Percentiles rank a stretch among this genome's conserved stretches.
Conservation (phyloP, 2,329 filamentous ascomycete genomes). For the Xylariales sp. region DNA sequence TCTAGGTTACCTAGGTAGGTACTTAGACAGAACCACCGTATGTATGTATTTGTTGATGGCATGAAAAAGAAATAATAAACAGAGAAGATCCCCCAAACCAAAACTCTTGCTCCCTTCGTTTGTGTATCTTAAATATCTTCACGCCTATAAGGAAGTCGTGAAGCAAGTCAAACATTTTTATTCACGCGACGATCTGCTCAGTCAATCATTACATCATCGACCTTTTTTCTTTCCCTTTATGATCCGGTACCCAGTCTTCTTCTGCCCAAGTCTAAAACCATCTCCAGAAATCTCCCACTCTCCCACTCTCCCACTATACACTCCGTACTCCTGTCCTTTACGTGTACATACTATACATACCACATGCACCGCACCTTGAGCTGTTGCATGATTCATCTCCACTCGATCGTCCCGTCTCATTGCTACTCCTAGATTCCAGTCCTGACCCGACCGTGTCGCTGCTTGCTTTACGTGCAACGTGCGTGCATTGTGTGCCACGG, state of each 20-base stretch:
- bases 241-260: too few relatives aligned
- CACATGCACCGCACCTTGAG: too few relatives aligned
- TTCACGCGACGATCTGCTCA: background rate
- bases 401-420: slow-evolving; percentile 30
- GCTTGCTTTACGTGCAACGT: slow-evolving; percentile 6
- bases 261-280: too few relatives aligned
- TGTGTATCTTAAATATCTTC: background rate
- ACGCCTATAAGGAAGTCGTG: background rate
- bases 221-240: too few relatives aligned
- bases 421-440: slow-evolving; percentile 36
- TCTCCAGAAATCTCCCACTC: too few relatives aligned
- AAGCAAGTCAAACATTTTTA: too few relatives aligned
- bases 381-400: slow-evolving; percentile 31
- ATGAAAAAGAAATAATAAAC: slow-evolving; percentile 5
- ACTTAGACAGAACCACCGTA: too few relatives aligned
- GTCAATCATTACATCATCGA: background rate
- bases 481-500: background rate
- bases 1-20: too few relatives aligned
- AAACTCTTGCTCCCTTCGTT: background rate
- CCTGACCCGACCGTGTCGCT: slow-evolving; percentile 5
- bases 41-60: background rate
- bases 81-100: background rate
- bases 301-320: too few relatives aligned
- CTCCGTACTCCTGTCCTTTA: background rate
- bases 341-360: background rate